Evolutionary conservation across 2,329 filamentous ascomycete species (phyloP).

Genomic region (Chaetomiaceae sp.): DNA sequence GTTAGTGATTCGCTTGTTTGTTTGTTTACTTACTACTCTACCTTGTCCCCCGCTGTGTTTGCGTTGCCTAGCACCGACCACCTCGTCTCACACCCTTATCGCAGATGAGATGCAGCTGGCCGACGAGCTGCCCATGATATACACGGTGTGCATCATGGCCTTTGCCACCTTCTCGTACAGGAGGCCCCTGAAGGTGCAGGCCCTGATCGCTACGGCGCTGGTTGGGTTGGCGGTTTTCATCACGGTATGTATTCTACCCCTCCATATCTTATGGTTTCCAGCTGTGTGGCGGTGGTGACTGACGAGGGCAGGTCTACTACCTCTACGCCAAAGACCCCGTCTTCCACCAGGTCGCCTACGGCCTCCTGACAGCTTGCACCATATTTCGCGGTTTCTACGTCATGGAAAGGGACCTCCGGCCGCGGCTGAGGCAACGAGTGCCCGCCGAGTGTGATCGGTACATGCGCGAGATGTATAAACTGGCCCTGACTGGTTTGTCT

Average conservation of each 20-base stretch:
- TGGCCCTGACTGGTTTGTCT: conserved; percentile 56
- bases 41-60: not conserved
- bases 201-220: conserved; percentile 36
- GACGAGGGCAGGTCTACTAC: conserved; percentile 48
- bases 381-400: conserved; percentile 71
- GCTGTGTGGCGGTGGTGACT: no score
- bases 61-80: not conserved
- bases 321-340: conserved; percentile 75
- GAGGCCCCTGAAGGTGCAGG: conserved; percentile 42
- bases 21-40: not conserved
- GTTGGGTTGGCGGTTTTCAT: conserved; percentile 62
- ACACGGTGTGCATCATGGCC: conserved; percentile 53
- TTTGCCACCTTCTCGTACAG: conserved; percentile 70
- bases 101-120: conserved; percentile 57
- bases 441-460: conserved; percentile 45
- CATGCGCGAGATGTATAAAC: conserved; percentile 66
- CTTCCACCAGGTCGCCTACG: conserved; percentile 80
- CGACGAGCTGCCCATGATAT: conserved; percentile 58
- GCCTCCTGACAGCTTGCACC: conserved; percentile 64
- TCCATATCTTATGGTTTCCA: no score
- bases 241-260: conserved; percentile 51
- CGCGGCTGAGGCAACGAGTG: conserved; percentile 41
- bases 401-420: conserved; percentile 55
- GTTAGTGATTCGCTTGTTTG: conserved; percentile 35
- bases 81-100: conserved; percentile 1